Base-by-base conservation (phyloP, 2,329 filamentous ascomycete species). In the Neofusicoccum parvum region DNA sequence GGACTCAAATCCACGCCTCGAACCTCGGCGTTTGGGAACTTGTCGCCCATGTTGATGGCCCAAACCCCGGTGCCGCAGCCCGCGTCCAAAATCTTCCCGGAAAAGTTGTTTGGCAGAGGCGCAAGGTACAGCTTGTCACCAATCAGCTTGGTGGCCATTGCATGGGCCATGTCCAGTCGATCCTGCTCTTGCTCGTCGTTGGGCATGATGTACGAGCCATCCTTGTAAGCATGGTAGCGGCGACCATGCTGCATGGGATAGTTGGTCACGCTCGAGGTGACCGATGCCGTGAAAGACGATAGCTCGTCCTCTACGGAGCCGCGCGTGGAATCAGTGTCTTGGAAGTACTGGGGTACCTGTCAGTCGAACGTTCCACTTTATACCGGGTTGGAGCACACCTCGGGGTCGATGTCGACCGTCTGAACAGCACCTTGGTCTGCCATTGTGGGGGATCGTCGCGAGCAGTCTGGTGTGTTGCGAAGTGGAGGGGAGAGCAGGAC, bases 241-340 rank as follows among this genome's bases (percentile, higher is more conserved):
- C 62, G 67, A 5, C 67, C 67, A 45, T 59, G 60, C 23, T 62
- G 43, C 17, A 51, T n/a, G 14, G 45, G 59, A 41, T 58, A 66
- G 67, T 76, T 72, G 14, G 75, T 69, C 67, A 77, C 72, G 54
- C 73, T 74, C 12, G 74, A 76, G 27, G 74, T 72, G 59, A 78
- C 70, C 17, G 76, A 78, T 10, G 76, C 74, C 17, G 68, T 72
- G 62, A 50, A 66, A 36, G 45, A 53, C 17, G 65, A 60, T 6
- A 64, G 49, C 50, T 64, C 14, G 23, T 46, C 62, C 39, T 63
- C 48, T 7, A 62, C 36, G 0, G 43, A 20, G 20, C 39, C 50
- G 39, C 36, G 32, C 5, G 62, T 49, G 7, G 49, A 54, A 27
- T 64, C 62, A 5, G 39, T 37, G 50, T 56, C 62, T 23, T 36